Conservation (phyloP, 345 rosid species). For the Turritis glabra region DNA sequence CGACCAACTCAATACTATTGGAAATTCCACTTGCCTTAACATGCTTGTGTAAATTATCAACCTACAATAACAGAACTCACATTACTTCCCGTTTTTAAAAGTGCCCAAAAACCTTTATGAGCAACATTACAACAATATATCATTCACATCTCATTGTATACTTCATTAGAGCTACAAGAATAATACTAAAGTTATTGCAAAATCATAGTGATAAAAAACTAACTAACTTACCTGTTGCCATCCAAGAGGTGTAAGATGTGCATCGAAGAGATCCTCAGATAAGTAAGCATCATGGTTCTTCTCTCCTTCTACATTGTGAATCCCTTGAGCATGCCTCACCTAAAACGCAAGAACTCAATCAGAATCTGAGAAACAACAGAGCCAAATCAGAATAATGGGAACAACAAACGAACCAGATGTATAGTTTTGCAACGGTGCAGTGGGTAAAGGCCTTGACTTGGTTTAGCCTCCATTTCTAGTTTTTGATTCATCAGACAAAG, state of each 20-base stretch:
- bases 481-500: neutral
- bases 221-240: conserved; percentile 64
- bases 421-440: conserved; percentile 72
- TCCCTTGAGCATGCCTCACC: conserved; percentile 95
- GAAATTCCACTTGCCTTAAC: conserved; percentile 53
- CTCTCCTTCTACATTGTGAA: conserved; percentile 83
- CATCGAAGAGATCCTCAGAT: conserved; percentile 73
- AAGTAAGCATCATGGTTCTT: conserved; percentile 47
- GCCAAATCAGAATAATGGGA: neutral
- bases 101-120: neutral
- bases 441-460: conserved; percentile 52
- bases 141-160: neutral
- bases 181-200: neutral
- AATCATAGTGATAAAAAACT: neutral
- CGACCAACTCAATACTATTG: conserved; percentile 59
- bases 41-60: conserved; percentile 65
- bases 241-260: conserved; percentile 81
- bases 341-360: conserved; percentile 22
- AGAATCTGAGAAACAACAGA: neutral
- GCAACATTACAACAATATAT: neutral
- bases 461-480: conserved; percentile 51
- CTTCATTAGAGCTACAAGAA: neutral
- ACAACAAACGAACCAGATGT: conserved; percentile 59
- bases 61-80: conserved; percentile 43
- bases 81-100: neutral